Percentiles rank a stretch among this genome's conserved stretches.
phyloP scores from a whole-genome alignment of 306 rosid genomes.

The Trifolium repens region DNA sequence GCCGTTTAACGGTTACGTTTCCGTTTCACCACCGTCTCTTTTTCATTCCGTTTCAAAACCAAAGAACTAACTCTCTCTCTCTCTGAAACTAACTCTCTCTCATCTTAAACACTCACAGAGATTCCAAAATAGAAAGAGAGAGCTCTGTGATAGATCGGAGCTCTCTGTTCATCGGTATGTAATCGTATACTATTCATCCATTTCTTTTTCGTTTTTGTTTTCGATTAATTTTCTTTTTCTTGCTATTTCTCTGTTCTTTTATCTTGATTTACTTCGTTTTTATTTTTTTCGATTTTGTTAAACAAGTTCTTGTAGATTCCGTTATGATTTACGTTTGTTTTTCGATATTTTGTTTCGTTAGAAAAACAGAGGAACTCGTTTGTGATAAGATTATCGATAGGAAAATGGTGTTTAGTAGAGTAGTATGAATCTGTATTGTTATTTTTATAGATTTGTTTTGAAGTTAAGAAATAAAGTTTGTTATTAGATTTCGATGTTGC shows the following conservation, averaged over 20 bases:
- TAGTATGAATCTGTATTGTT: slow-evolving; percentile 8
- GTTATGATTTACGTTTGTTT: not conserved
- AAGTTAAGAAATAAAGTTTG: not conserved
- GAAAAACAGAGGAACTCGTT: slow-evolving; percentile 28
- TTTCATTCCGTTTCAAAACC: not conserved
- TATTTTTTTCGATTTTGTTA: not conserved
- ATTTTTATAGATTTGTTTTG: not conserved
- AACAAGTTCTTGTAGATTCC: not conserved
- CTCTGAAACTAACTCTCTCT: not conserved
- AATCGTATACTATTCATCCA: not conserved
- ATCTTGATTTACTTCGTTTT: slow-evolving; percentile 13
- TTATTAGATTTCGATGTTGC: slow-evolving; percentile 1
- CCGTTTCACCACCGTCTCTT: not conserved
- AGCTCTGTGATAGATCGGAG: slow-evolving; percentile 5
- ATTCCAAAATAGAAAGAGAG: not conserved
- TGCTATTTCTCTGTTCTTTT: not conserved
- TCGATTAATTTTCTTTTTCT: not conserved
- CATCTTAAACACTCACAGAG: not conserved
- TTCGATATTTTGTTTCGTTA: not conserved
- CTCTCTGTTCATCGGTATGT: slow-evolving; percentile 10
- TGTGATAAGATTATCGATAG: not conserved
- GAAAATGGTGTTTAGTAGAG: not conserved
- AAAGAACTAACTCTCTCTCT: not conserved
- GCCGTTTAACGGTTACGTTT: not conserved
- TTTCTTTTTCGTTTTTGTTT: not conserved